These are phyloP conservation scores for Talaromyces trachyspermus DNA, from an alignment of 495 filamentous ascomycete genomes.

Conservation along the genomic window DNA sequence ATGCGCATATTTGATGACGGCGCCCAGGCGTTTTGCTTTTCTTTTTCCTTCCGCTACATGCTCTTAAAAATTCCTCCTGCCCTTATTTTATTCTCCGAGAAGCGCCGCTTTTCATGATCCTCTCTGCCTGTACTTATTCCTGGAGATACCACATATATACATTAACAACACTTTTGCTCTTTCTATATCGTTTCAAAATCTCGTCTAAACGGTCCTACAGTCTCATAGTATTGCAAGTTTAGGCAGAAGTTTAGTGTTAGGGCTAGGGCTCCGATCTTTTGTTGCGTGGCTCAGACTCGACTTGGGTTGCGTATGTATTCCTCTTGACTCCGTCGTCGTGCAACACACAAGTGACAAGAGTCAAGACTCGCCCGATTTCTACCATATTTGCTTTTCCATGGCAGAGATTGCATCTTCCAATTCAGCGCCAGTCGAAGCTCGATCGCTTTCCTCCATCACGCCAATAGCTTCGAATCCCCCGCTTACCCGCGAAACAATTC, in stretches of 20 bases:
- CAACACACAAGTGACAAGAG: too few species aligned
- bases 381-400: too few species aligned
- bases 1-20: constrained; percentile 7
- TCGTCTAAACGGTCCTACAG: too few species aligned
- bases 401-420: constrained; percentile 21
- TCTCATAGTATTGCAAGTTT: too few species aligned
- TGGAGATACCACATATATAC: constrained; percentile 3
- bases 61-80: background rate
- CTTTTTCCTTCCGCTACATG: background rate
- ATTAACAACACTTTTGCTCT: background rate
- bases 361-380: too few species aligned
- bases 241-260: too few species aligned
- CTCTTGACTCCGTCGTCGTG: too few species aligned
- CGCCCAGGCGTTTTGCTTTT: constrained; percentile 6
- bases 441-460: constrained; percentile 73
- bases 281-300: too few species aligned
- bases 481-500: constrained; percentile 70
- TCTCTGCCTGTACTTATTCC: background rate
- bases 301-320: too few species aligned
- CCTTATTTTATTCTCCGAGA: background rate
- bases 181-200: too few species aligned
- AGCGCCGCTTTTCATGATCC: background rate
- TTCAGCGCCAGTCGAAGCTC: constrained; percentile 60
- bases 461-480: constrained; percentile 81
- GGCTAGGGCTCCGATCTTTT: too few species aligned